Base-by-base conservation (phyloP, 495 filamentous ascomycete genomes). In the Chaetomium tenue region DNA sequence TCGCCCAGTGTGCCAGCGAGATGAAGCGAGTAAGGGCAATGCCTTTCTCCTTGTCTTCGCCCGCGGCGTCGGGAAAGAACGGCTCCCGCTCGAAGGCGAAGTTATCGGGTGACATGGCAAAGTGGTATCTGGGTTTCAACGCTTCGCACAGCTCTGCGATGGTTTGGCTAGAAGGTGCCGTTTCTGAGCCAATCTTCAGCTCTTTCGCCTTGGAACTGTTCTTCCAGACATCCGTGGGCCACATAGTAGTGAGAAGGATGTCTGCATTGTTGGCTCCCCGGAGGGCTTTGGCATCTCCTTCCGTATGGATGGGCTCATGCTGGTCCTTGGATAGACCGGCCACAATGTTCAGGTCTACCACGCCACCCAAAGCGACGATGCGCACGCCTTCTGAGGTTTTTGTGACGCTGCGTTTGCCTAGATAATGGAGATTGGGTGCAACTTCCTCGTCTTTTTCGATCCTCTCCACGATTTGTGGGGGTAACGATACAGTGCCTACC, bases 71-170 rank as follows among this genome's bases (percentile, higher is more conserved):
- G 70, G 95, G 88, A 74, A 92, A 90, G 82, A 97, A 98, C 0
- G 94, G 93, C 72, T 97, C 94, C 22, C 94, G 86, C 77, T 97
- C 93, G 69, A 86, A 97, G 77, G 89, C 93, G 69, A 86, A 81
- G 11, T 79, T 68, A 44, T 51, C 71, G 9, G 84, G 80, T 0
- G 91, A 89, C 15, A 83, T 76, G 16, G 89, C 85, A 73, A 98
- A 88, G 76, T 97, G 93, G 71, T 98, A 98, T 23, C 90, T 84
- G 13, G 94, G 94, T 66, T 90, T 91, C 11, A 97, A 71, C 2
- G 86, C 79, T 11, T 83, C 78, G 73, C 87, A 91, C 23, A 98
- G 81, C 55, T 94, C 90, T 7, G 91, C 83, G 28, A 92, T 78
- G 78, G 82, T 58, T 71, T 80, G 71, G 77, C 75, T 72, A 72